A percentile compares a stretch with the other conserved stretches of the same genome.
phyloP scores from a whole-genome alignment of 1,284 basidiomycete genomes.

The Leccinum huronense region DNA sequence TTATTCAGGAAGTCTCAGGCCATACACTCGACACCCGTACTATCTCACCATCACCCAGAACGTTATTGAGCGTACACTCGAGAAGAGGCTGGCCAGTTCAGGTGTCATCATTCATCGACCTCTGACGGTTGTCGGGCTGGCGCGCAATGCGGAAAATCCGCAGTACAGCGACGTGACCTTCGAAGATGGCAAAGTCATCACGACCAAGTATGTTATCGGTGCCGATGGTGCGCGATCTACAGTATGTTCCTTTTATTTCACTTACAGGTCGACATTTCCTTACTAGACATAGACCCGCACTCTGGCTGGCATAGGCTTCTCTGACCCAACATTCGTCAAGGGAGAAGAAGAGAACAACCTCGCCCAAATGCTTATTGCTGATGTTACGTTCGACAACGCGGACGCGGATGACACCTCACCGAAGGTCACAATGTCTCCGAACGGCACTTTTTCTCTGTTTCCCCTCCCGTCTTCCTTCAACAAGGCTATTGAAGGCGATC shows the following conservation, averaged over 20 bases:
- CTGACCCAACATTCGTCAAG: constrained; percentile 12
- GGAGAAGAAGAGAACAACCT: constrained; percentile 12
- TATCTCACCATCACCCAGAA: constrained; percentile 47
- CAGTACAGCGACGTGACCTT: constrained; percentile 44
- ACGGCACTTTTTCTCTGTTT: constrained; percentile 25
- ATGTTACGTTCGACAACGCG: neutral
- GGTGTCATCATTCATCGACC: constrained; percentile 27
- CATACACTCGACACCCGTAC: constrained; percentile 36
- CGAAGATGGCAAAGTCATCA: constrained; percentile 47
- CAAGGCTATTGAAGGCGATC: constrained; percentile 8
- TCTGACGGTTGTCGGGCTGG: constrained; percentile 31
- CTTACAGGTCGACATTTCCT: neutral
- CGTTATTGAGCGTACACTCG: constrained; percentile 45
- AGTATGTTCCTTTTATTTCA: constrained; percentile 41
- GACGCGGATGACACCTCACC: neutral
- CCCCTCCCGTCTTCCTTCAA: constrained; percentile 29
- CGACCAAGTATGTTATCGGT: constrained; percentile 40
- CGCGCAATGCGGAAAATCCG: constrained; percentile 23
- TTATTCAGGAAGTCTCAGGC: constrained; percentile 18
- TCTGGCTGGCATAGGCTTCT: constrained; percentile 19
- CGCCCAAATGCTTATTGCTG: constrained; percentile 24
- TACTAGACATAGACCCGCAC: constrained; percentile 20
- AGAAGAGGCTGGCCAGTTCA: constrained; percentile 35
- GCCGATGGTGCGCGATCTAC: constrained; percentile 36
- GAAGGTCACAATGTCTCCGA: constrained; percentile 15